phyloP scores from a whole-genome alignment of 345 rosid species.

The Euclidium syriacum region DNA sequence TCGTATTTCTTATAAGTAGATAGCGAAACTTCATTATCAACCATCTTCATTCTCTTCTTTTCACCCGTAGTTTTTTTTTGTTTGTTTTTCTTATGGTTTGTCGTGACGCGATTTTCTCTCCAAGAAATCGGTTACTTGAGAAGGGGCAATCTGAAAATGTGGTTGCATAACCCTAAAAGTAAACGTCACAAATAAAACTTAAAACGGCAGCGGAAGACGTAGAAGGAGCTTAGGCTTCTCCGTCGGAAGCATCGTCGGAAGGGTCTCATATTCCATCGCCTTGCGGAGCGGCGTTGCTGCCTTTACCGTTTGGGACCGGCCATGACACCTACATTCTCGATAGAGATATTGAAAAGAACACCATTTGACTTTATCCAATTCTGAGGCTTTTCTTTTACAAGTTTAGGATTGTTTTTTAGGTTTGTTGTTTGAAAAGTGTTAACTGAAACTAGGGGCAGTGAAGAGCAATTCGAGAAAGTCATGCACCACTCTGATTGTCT shows the following conservation, averaged over 20 bases:
- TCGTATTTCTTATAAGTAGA: no score
- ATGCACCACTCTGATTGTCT: background rate
- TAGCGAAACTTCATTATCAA: no score
- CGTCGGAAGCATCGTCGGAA: slow-evolving; percentile 13
- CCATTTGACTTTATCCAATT: slow-evolving; percentile 50
- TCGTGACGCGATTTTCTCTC: slow-evolving; percentile 26
- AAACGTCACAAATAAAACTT: slow-evolving; percentile 22
- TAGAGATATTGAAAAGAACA: slow-evolving; percentile 11
- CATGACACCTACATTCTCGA: slow-evolving; percentile 33
- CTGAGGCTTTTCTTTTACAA: slow-evolving; percentile 37
- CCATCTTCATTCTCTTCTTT: background rate
- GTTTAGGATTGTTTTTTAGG: background rate
- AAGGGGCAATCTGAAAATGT: slow-evolving; percentile 29
- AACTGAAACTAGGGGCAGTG: no score
- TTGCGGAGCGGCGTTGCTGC: slow-evolving; percentile 45
- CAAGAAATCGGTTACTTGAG: slow-evolving; percentile 18
- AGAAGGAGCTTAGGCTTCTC: slow-evolving; percentile 35
- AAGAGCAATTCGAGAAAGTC: background rate
- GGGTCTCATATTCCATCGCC: slow-evolving; percentile 39
- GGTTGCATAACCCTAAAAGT: slow-evolving; percentile 40
- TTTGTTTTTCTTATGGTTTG: background rate
- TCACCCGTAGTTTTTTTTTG: background rate
- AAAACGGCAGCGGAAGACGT: slow-evolving; percentile 12
- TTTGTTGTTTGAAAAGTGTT: background rate
- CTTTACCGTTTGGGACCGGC: slow-evolving; percentile 36